Base-by-base conservation (phyloP, 345 rosid genomes). In the Cochlearia excelsa region DNA sequence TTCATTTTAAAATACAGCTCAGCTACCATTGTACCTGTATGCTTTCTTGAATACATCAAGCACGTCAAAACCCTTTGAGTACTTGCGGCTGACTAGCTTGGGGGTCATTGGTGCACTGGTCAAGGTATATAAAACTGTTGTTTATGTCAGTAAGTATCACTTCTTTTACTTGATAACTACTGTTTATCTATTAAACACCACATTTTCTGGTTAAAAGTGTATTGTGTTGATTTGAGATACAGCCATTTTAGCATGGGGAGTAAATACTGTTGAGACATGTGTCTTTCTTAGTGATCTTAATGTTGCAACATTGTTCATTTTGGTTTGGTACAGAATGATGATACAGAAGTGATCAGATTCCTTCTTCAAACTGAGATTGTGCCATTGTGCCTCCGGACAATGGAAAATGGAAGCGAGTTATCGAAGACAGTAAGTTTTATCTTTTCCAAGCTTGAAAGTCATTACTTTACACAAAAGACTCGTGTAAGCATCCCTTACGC, bases 51-150 rank as follows among this genome's bases (percentile, higher is more conserved):
- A 71, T 61, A 74, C 53, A 54, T 48, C 63, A 34, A 66, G 39
- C 64, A 46, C 26, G 28, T 79, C 60, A 9, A 71, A 43, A 68
- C 50, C 81, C 63, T 72, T 74, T 65, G 89, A 87, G 47, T 63
- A 8, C 69, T 33, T 84, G 43, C 79, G 89, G 42, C 65, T 81
- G 44, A 70, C 77, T 65, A 77, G 86, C 77, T 77, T 87, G 71
- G 79, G 82, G 35, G 87, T 87, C 37, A 77, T 84, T 43, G 81
- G 78, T 30, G 80, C 85, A 30, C 68, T 87, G 26, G 79, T 76
- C 51, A 80, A 83, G 84, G 88, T 84, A 73, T 39, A 23, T 51
- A 43, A 41, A 61, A 6, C 16, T 41, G 4, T 33, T 61, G 37
- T 54, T 69, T 43, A 54, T 54, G 45, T 43, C 9, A 26, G 31